phyloP scores from a whole-genome alignment of 345 rosid genomes.

The Pistacia vera region DNA sequence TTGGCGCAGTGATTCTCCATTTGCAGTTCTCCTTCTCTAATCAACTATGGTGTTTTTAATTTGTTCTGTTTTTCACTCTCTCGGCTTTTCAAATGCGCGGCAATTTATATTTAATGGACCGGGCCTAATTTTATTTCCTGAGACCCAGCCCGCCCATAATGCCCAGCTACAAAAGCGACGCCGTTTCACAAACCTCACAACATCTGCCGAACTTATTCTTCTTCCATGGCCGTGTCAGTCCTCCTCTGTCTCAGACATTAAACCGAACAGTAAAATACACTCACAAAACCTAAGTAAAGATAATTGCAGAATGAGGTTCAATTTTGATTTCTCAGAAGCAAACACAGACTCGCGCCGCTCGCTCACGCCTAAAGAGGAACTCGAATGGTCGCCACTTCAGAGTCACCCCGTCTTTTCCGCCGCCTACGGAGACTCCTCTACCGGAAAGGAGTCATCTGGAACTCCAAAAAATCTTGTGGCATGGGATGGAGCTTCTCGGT shows the following conservation, averaged over 20 bases:
- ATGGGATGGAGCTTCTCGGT: constrained; percentile 87
- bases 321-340: constrained; percentile 45
- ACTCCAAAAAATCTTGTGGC: constrained; percentile 62
- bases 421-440: constrained; percentile 31
- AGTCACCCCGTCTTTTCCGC: constrained; percentile 67
- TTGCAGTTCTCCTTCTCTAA: no score
- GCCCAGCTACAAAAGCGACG: no score
- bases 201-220: no score
- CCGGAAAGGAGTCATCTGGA: constrained; percentile 13
- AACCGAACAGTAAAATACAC: not conserved
- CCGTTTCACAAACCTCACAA: no score
- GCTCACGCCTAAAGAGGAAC: constrained; percentile 52
- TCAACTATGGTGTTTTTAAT: no score
- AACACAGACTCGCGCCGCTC: constrained; percentile 36
- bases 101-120: no score
- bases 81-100: no score
- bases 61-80: no score
- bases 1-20: no score
- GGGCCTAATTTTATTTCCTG: no score
- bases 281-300: not conserved
- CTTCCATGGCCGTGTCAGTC: no score
- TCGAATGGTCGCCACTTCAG: constrained; percentile 77
- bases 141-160: no score
- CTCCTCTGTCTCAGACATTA: not conserved
- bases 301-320: constrained; percentile 50